phyloP scores from a whole-genome alignment of 768 basidiomycete species.

The Tubosaeta sp. region DNA sequence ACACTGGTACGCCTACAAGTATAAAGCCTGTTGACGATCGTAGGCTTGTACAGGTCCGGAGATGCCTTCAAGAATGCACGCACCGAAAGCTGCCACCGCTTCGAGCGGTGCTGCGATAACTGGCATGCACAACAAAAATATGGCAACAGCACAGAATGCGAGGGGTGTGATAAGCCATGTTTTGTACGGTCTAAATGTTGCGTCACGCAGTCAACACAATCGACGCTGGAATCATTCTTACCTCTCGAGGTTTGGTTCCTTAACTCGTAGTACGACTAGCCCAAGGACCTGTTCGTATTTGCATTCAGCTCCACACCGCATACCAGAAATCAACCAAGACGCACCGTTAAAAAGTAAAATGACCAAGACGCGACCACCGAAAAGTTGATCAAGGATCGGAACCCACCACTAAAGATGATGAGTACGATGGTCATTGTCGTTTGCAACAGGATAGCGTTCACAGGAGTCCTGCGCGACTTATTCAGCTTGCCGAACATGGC shows the following conservation, averaged over 20 bases:
- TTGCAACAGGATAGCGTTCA: slow-evolving; percentile 85
- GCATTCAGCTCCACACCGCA: not conserved
- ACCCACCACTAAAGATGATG: slow-evolving; percentile 84
- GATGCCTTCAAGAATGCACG: slow-evolving; percentile 17
- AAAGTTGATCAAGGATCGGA: slow-evolving; percentile 85
- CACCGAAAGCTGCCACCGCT: slow-evolving; percentile 83
- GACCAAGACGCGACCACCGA: slow-evolving; percentile 84
- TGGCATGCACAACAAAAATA: slow-evolving; percentile 80
- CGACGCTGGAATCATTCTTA: slow-evolving; percentile 18
- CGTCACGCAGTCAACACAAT: not conserved
- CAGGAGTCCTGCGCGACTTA: slow-evolving; percentile 70
- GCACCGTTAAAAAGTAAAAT: slow-evolving; percentile 80
- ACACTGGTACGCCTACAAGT: slow-evolving; percentile 73
- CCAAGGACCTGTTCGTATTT: slow-evolving; percentile 64
- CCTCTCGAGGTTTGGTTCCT: slow-evolving; percentile 88
- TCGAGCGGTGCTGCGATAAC: slow-evolving; percentile 89
- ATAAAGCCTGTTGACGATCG: slow-evolving; percentile 56
- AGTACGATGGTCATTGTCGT: slow-evolving; percentile 69
- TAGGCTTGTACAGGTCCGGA: not conserved
- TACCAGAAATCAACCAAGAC: slow-evolving; percentile 18
- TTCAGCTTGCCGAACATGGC: slow-evolving; percentile 77
- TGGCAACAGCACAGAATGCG: slow-evolving; percentile 72
- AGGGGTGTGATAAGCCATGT: slow-evolving; percentile 91
- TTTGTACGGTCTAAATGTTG: slow-evolving; percentile 71
- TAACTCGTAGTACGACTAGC: slow-evolving; percentile 79